These are phyloP conservation scores for Buddleja alternifolia DNA, from an alignment of 257 asterid species.

Conservation along the genomic window DNA sequence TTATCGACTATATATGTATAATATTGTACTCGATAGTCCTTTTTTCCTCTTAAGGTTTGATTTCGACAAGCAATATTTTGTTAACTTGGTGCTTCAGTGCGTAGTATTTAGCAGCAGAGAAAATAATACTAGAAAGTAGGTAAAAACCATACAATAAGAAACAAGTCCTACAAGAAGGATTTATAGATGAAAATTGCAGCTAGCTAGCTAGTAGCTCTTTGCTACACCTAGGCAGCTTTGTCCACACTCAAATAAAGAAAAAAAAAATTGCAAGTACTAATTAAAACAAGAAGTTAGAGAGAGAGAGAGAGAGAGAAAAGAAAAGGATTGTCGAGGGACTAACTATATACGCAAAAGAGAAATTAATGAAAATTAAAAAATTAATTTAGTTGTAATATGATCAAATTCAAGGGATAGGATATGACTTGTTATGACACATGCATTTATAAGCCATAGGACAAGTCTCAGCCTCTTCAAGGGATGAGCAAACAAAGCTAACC, in stretches of 20 bases:
- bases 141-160: neutral
- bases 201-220: conserved; percentile 15
- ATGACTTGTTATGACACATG: conserved; percentile 86
- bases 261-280: neutral
- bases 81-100: too few species aligned
- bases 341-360: conserved; percentile 23
- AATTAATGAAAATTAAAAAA: neutral
- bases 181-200: conserved; percentile 9
- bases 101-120: too few species aligned
- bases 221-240: conserved; percentile 8
- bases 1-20: too few species aligned
- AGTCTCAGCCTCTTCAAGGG: conserved; percentile 88
- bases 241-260: conserved; percentile 2
- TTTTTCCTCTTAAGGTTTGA: too few species aligned
- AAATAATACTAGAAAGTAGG: too few species aligned
- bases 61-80: too few species aligned
- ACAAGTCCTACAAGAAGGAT: neutral
- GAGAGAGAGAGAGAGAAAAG: neutral
- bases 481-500: conserved; percentile 89
- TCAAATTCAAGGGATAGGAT: conserved; percentile 76
- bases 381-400: neutral
- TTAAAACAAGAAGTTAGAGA: neutral
- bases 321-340: neutral
- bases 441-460: conserved; percentile 92
- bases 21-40: too few species aligned